These are phyloP conservation scores for Ustilago sp. DNA, from an alignment of 1,284 basidiomycete species.

Conservation along the genomic window DNA sequence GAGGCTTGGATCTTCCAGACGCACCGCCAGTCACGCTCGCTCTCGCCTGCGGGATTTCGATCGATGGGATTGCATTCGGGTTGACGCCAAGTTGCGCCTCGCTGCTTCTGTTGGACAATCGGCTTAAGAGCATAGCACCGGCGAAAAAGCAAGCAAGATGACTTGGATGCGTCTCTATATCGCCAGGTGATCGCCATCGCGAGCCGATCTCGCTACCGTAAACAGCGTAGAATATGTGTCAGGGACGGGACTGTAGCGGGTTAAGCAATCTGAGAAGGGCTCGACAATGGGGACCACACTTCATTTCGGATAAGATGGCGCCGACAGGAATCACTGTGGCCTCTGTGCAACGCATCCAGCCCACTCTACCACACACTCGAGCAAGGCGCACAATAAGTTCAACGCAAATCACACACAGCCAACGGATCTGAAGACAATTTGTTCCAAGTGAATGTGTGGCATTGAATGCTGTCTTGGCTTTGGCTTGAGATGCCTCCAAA, in stretches of 20 bases:
- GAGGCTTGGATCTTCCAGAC: neutral
- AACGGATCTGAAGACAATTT: neutral
- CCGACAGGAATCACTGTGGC: neutral
- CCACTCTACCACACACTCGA: neutral
- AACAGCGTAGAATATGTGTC: neutral
- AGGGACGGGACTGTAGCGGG: neutral
- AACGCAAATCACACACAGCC: neutral
- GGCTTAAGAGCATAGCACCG: neutral
- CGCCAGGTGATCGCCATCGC: constrained; percentile 1
- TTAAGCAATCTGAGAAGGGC: constrained; percentile 1
- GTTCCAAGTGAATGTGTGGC: no score
- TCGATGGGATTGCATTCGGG: constrained; percentile 13
- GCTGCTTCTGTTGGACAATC: neutral
- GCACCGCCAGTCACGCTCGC: neutral
- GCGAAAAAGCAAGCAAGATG: constrained; percentile 1
- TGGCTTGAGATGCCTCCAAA: neutral
- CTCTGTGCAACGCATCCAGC: neutral
- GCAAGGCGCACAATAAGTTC: neutral
- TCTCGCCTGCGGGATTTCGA: constrained; percentile 7
- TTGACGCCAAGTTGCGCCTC: neutral
- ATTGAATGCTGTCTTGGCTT: neutral
- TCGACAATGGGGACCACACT: neutral
- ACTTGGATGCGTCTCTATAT: neutral
- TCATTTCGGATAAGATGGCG: neutral
- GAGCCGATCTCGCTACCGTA: constrained; percentile 5